phyloP scores from a whole-genome alignment of 1,284 basidiomycete genomes.

The Heliocybe sulcata region DNA sequence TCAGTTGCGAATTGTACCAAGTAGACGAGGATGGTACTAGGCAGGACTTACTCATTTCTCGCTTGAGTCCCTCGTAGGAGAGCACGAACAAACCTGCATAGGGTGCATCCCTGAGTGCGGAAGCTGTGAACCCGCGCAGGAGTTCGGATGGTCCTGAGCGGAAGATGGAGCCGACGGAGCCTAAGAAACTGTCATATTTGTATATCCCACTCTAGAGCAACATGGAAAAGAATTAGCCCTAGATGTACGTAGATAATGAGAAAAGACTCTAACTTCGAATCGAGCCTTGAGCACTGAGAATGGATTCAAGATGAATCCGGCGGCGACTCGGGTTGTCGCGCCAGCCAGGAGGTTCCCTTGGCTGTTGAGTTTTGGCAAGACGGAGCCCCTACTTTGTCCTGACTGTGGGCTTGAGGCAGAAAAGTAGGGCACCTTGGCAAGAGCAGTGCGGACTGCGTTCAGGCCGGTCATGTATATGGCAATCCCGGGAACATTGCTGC shows the following conservation, averaged over 20 bases:
- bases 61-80: conserved; percentile 84
- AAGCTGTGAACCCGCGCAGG: conserved; percentile 85
- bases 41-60: conserved; percentile 46
- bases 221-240: conserved; percentile 4
- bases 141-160: conserved; percentile 76
- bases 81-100: conserved; percentile 94
- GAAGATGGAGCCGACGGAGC: conserved; percentile 57
- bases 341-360: conserved; percentile 89
- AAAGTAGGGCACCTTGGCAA: conserved; percentile 66
- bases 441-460: conserved; percentile 66
- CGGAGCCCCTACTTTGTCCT: conserved; percentile 30
- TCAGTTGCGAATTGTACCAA: background rate
- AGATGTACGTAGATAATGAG: background rate
- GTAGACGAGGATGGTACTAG: background rate
- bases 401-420: conserved; percentile 17
- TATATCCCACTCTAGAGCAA: conserved; percentile 69
- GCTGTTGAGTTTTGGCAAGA: conserved; percentile 71
- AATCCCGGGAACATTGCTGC: conserved; percentile 88
- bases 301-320: conserved; percentile 89
- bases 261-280: conserved; percentile 65
- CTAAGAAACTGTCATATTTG: conserved; percentile 59
- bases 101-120: conserved; percentile 90
- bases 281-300: conserved; percentile 93
- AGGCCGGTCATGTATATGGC: conserved; percentile 88
- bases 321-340: conserved; percentile 76